Conservation (phyloP, 2,329 filamentous ascomycete species). For the Ophiostoma novo-ulmi region DNA sequence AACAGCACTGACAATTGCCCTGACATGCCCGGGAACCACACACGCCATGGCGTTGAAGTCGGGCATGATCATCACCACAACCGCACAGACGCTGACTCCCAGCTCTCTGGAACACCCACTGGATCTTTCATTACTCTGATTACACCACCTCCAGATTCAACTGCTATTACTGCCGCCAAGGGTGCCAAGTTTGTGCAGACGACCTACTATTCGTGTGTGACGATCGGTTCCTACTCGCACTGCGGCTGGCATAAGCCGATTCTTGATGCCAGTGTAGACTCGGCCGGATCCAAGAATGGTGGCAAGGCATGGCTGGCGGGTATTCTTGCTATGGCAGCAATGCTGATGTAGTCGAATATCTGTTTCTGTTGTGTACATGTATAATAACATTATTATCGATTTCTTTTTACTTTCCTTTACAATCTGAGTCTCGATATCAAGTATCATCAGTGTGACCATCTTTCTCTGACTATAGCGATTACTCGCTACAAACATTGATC, state of each 20-base stretch:
- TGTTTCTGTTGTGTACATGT: not conserved
- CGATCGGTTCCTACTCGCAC: constrained; percentile 33
- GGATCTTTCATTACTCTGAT: constrained; percentile 16
- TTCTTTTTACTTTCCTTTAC: too few species aligned
- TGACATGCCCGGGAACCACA: constrained; percentile 8
- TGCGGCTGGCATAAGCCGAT: constrained; percentile 41
- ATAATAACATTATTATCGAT: too few species aligned
- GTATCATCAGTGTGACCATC: too few species aligned
- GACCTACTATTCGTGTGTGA: constrained; percentile 39
- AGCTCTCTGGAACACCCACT: not conserved
- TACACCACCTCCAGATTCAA: constrained; percentile 17
- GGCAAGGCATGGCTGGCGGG: not conserved
- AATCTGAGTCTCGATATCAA: too few species aligned
- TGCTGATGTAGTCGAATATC: not conserved
- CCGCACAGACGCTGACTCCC: not conserved
- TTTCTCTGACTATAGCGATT: too few species aligned
- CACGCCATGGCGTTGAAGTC: not conserved
- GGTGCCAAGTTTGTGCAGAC: constrained; percentile 34
- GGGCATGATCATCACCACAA: not conserved
- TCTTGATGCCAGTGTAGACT: constrained; percentile 28
- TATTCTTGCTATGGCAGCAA: not conserved
- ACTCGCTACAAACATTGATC: too few species aligned
- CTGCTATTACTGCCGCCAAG: constrained; percentile 16
- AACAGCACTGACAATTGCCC: not conserved
- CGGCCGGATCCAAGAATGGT: not conserved